Evolutionary conservation across 805 yeast species (phyloP).

Genomic region (Blastobotrys chiropterorum): DNA sequence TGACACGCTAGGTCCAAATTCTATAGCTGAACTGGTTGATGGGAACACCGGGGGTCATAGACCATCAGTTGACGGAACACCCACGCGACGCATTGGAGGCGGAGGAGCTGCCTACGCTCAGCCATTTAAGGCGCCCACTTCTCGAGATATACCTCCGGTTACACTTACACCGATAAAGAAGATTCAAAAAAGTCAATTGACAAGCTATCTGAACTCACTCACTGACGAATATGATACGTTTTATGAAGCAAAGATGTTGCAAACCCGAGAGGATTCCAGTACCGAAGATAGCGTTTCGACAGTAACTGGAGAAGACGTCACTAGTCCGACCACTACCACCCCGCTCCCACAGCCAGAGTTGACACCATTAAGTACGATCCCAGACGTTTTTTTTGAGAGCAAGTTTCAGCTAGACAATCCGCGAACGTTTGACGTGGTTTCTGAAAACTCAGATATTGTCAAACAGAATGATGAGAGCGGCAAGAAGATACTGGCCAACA

Average conservation of each 20-base stretch:
- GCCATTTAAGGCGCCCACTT: constrained; percentile 51
- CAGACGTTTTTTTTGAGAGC: constrained; percentile 58
- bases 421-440: constrained; percentile 67
- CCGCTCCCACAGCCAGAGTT: constrained; percentile 9
- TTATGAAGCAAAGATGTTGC: constrained; percentile 10
- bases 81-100: neutral
- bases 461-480: constrained; percentile 21
- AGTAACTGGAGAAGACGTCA: neutral
- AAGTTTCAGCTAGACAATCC: constrained; percentile 85
- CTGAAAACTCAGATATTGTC: constrained; percentile 48
- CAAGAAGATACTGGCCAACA: constrained; percentile 41
- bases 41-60: constrained; percentile 21
- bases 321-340: neutral
- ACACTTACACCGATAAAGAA: constrained; percentile 49
- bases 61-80: neutral
- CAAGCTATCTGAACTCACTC: constrained; percentile 39
- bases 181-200: constrained; percentile 39
- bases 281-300: neutral
- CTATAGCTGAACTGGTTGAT: constrained; percentile 69
- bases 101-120: constrained; percentile 14
- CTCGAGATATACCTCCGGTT: constrained; percentile 78
- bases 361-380: constrained; percentile 45
- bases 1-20: constrained; percentile 63
- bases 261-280: constrained; percentile 3
- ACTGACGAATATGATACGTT: constrained; percentile 37